A percentile compares a stretch with the other conserved stretches of the same genome.
phyloP scores from a whole-genome alignment of 139 green algal genomes.

The Astrephomene gubernaculifera region DNA sequence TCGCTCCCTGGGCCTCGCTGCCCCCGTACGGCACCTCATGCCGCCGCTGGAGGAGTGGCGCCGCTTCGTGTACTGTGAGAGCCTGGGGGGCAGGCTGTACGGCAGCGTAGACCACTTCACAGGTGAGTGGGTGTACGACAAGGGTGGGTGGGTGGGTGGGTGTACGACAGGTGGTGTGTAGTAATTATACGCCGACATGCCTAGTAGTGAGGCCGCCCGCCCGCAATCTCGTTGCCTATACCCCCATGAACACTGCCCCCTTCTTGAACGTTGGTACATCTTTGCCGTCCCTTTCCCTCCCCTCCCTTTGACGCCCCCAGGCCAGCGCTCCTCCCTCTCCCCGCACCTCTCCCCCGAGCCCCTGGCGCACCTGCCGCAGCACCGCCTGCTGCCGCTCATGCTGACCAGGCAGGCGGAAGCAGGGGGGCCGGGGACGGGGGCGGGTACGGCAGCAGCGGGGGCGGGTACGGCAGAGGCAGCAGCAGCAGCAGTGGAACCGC shows the following conservation, averaged over 20 bases:
- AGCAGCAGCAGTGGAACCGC: neutral
- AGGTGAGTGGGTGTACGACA: too few relatives aligned
- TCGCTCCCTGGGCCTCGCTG: slow-evolving; percentile 62
- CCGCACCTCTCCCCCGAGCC: slow-evolving; percentile 69
- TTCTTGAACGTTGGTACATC: too few relatives aligned
- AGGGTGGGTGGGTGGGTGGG: neutral
- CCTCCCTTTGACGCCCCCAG: too few relatives aligned
- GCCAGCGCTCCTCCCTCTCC: slow-evolving; percentile 32
- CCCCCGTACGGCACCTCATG: slow-evolving; percentile 54
- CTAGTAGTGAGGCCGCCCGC: too few relatives aligned
- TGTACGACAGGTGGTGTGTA: too few relatives aligned
- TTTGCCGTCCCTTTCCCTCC: too few relatives aligned
- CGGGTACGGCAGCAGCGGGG: neutral
- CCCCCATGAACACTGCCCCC: too few relatives aligned
- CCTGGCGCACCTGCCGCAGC: slow-evolving; percentile 88
- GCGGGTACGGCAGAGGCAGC: neutral
- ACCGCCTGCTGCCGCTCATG: slow-evolving; percentile 76
- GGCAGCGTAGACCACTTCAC: slow-evolving; percentile 90
- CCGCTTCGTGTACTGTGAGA: slow-evolving; percentile 80
- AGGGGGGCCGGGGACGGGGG: too few relatives aligned
- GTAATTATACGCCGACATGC: too few relatives aligned
- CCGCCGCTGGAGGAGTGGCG: slow-evolving; percentile 88
- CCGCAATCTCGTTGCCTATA: too few relatives aligned
- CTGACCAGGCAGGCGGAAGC: neutral
- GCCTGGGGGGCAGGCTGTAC: slow-evolving; percentile 65